Evolutionary conservation across 2,329 filamentous ascomycete species (phyloP).

Genomic region (Sarocladium strictum): DNA sequence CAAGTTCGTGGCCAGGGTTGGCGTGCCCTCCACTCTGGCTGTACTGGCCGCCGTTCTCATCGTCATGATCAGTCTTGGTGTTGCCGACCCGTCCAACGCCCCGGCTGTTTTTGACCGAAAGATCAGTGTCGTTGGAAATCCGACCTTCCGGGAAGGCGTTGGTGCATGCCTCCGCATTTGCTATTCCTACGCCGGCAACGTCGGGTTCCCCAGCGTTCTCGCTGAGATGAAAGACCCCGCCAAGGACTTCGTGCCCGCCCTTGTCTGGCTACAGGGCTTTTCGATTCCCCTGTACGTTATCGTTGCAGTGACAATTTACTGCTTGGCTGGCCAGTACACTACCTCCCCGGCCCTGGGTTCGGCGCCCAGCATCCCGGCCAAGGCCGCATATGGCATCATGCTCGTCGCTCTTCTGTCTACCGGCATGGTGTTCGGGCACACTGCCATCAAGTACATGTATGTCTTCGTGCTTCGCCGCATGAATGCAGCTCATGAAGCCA

Average conservation of each 20-base stretch:
- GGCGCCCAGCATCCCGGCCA: conserved; percentile 23
- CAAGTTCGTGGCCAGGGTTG: conserved; percentile 28
- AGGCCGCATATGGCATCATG: conserved; percentile 26
- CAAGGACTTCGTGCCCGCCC: conserved; percentile 24
- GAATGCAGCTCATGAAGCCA: conserved; percentile 26
- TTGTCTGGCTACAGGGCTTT: conserved; percentile 25
- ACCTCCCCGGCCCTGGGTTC: conserved; percentile 28
- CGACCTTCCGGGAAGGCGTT: conserved; percentile 25
- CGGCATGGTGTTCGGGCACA: conserved; percentile 26
- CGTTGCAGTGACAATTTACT: conserved; percentile 25
- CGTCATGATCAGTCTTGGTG: conserved; percentile 29
- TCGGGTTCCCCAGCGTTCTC: conserved; percentile 29
- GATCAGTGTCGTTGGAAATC: conserved; percentile 22
- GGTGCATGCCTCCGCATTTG: conserved; percentile 27
- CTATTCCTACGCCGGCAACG: conserved; percentile 32
- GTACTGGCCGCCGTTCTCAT: conserved; percentile 29
- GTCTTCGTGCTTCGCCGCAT: conserved; percentile 26
- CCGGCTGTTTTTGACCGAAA: conserved; percentile 22
- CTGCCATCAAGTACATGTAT: conserved; percentile 28
- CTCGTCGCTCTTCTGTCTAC: conserved; percentile 24
- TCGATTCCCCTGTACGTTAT: conserved; percentile 27
- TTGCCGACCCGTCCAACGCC: conserved; percentile 23
- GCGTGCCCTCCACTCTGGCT: conserved; percentile 22
- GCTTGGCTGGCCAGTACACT: conserved; percentile 24
- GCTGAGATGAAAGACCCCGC: conserved; percentile 27